Evolutionary conservation across 2,329 filamentous ascomycete genomes (phyloP).

Genomic region (Peltaster fructicola): DNA sequence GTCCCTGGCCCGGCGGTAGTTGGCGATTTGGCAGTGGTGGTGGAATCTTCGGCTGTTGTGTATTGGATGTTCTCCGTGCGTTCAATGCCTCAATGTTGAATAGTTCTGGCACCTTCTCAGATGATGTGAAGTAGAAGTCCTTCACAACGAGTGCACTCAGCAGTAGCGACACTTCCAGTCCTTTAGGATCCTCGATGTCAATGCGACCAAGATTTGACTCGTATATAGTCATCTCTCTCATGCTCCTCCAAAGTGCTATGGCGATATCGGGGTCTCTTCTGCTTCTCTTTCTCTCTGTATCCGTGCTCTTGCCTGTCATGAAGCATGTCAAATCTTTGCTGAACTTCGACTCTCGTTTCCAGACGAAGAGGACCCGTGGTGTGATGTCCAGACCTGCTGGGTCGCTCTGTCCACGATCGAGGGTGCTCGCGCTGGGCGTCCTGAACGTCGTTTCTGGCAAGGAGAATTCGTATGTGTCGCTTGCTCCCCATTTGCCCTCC

Average conservation of each 20-base stretch:
- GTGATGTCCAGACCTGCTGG: conserved; percentile 33
- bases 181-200: conserved; percentile 86
- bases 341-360: conserved; percentile 75
- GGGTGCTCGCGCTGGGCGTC: conserved; percentile 54
- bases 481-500: conserved; percentile 61
- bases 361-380: conserved; percentile 68
- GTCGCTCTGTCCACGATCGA: conserved; percentile 56
- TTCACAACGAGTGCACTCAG: conserved; percentile 42
- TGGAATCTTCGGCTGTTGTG: too few species aligned
- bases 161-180: conserved; percentile 65
- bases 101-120: conserved; percentile 45
- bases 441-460: conserved; percentile 76
- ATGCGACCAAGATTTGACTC: conserved; percentile 82
- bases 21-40: too few species aligned
- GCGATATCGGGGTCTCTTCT: conserved; percentile 73
- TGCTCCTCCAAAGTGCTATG: conserved; percentile 65
- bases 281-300: conserved; percentile 45
- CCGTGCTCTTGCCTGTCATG: conserved; percentile 59
- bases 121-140: conserved; percentile 37
- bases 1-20: background rate
- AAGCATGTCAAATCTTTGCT: conserved; percentile 80
- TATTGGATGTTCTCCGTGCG: conserved; percentile 2
- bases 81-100: conserved; percentile 68
- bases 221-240: conserved; percentile 72
- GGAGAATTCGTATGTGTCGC: conserved; percentile 77